Percentiles rank a stretch among this genome's conserved stretches.
Evolutionary conservation across 225 moss, liverwort and hornwort genomes (phyloP).

Genomic region (Pseudoscleropodium purum): DNA sequence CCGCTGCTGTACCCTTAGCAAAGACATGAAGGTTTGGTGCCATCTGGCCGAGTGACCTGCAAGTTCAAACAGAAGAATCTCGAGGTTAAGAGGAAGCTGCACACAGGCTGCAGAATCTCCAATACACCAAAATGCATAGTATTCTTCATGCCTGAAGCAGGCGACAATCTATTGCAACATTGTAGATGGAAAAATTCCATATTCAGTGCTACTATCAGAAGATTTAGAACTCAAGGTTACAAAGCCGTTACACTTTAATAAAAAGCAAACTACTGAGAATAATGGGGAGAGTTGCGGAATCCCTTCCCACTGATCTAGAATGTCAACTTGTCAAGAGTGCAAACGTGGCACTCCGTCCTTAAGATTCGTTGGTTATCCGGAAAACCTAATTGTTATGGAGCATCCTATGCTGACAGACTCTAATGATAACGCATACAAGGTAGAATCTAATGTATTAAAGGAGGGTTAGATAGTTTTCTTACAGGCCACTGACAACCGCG

Average conservation of each 20-base stretch:
- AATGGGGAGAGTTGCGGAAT: background rate
- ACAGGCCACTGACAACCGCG: slow-evolving; percentile 89
- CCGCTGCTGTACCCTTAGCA: slow-evolving; percentile 83
- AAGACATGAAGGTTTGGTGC: slow-evolving; percentile 76
- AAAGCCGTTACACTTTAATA: background rate
- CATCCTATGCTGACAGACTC: background rate
- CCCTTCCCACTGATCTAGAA: background rate
- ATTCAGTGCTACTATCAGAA: background rate
- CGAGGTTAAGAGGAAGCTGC: background rate
- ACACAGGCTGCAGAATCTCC: background rate
- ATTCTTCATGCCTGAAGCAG: background rate
- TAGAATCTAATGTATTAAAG: background rate
- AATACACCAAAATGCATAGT: background rate
- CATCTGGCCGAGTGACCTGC: slow-evolving; percentile 79
- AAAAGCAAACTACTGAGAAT: background rate
- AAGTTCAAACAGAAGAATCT: background rate
- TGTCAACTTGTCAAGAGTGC: background rate
- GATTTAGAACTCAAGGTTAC: background rate
- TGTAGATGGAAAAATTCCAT: background rate
- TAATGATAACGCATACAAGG: background rate
- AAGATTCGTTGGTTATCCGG: background rate
- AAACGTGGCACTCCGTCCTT: background rate
- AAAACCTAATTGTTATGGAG: background rate
- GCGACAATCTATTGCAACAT: background rate
- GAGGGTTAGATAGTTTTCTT: background rate